Evolutionary conservation across 495 filamentous ascomycete species (phyloP), one percentile per base, ranked within the genome.

Genomic region (Chaetomium tenue): DNA sequence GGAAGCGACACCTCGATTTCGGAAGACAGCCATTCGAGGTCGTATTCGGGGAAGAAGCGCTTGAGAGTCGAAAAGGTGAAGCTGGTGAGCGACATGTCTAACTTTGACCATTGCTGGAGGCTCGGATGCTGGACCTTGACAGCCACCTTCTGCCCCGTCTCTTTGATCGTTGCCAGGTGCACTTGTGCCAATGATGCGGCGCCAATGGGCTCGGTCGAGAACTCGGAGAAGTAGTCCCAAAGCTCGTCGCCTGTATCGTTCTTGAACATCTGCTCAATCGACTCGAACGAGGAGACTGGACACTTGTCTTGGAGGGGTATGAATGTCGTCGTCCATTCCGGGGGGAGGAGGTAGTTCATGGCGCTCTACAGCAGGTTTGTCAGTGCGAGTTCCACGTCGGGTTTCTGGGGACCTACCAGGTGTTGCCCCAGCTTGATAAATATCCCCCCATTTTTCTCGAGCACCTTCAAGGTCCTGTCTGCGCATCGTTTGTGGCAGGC

Each of bases 361-460:
- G 92, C 94, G 72, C 90, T 94, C 83, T 85, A 60, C 40, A 15
- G 11, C 13, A 7, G 61, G 25, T 48, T n/a, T 48, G 40, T 58
- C 30, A 61, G 46, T 47, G 52, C 9, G 15, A 28, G 25, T 58
- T 22, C 8, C 11, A 11, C 30, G 30, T 37, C 11, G 2, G 40
- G 40, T 6, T 39, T 15, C 15, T 13, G 20, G 0, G 26, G 33
- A 64, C 71, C 61, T 79, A 86, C 84, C 75, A 99, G 76, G 78
- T 99, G 94, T 68, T 99, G 94, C 25, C 94, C 94, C 28, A 99
- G 77, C 75, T 99, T 99, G 71, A 99, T 98, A 69, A 98, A 99
- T 69, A 99, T 92, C 7, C 93, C 96, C 44, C 94, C 94, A 77
- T 95, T 98, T 78, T 88, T 89, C 80, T 99, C 93, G 30, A 99